Conservation (phyloP, 106 monocot species). For the Acorus calamus region DNA sequence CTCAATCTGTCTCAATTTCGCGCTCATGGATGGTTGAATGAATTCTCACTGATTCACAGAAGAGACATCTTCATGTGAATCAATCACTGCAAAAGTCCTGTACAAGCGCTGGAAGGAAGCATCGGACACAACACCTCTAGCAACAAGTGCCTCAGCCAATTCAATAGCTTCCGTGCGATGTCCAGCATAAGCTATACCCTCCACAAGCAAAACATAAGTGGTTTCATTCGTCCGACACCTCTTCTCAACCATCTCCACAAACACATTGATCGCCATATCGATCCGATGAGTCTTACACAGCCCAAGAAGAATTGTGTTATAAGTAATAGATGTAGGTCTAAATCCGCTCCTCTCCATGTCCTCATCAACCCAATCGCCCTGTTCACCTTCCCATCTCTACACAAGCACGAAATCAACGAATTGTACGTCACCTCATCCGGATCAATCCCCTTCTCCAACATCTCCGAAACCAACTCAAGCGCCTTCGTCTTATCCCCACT, state of each 20-base stretch:
- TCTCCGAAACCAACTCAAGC: slow-evolving; percentile 33
- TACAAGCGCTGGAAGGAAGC: slow-evolving; percentile 34
- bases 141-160: slow-evolving; percentile 27
- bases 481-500: slow-evolving; percentile 24
- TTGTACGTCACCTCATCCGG: slow-evolving; percentile 55
- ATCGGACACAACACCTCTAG: slow-evolving; percentile 19
- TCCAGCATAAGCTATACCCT: slow-evolving; percentile 50
- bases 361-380: slow-evolving; percentile 35
- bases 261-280: slow-evolving; percentile 20
- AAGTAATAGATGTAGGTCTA: slow-evolving; percentile 37
- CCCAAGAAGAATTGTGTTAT: slow-evolving; percentile 53
- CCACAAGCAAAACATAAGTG: slow-evolving; percentile 36
- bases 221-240: slow-evolving; percentile 34
- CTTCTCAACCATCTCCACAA: slow-evolving; percentile 42
- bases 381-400: slow-evolving; percentile 62
- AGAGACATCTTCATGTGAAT: slow-evolving; percentile 9
- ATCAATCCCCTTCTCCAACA: slow-evolving; percentile 41
- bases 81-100: slow-evolving; percentile 26
- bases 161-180: slow-evolving; percentile 40
- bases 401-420: slow-evolving; percentile 48
- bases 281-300: slow-evolving; percentile 43
- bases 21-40: too few relatives aligned
- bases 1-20: too few relatives aligned
- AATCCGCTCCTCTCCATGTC: slow-evolving; percentile 37
- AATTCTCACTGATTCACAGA: too few relatives aligned